A percentile compares a stretch with the other conserved stretches of the same genome.
Conservation (phyloP, 352 stramenopile species). For the Phytophthora niederhauseri region DNA sequence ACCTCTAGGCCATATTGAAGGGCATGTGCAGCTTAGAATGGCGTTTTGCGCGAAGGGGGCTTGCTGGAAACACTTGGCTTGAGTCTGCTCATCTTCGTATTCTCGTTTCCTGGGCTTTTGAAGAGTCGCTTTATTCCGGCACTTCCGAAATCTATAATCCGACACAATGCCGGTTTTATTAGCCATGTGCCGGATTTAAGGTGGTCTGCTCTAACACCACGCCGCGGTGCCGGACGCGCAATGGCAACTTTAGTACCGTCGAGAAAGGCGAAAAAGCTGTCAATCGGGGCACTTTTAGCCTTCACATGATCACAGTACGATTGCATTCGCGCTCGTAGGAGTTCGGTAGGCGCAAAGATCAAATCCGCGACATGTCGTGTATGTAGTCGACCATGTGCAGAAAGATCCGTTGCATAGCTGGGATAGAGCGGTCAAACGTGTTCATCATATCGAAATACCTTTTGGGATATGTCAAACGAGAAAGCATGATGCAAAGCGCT, state of each 20-base stretch:
- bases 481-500: neutral
- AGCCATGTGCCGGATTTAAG: too few species aligned
- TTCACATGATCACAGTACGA: neutral
- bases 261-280: slow-evolving; percentile 1
- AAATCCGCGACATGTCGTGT: neutral
- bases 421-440: neutral
- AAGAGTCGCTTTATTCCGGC: too few species aligned
- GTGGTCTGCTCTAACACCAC: too few species aligned
- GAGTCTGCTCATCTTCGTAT: too few species aligned
- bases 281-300: neutral
- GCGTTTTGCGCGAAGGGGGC: neutral
- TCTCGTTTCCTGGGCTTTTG: too few species aligned
- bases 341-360: neutral
- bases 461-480: neutral
- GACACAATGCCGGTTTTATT: too few species aligned
- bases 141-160: too few species aligned
- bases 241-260: slow-evolving; percentile 9
- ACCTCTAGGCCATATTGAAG: neutral
- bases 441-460: neutral
- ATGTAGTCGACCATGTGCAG: neutral
- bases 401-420: neutral
- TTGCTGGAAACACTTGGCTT: too few species aligned
- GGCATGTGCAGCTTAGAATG: neutral
- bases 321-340: neutral
- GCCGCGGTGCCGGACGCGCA: neutral